A percentile compares a stretch with the other conserved stretches of the same genome.
Conservation (phyloP, 768 basidiomycete genomes). For the Mycena rosella region DNA sequence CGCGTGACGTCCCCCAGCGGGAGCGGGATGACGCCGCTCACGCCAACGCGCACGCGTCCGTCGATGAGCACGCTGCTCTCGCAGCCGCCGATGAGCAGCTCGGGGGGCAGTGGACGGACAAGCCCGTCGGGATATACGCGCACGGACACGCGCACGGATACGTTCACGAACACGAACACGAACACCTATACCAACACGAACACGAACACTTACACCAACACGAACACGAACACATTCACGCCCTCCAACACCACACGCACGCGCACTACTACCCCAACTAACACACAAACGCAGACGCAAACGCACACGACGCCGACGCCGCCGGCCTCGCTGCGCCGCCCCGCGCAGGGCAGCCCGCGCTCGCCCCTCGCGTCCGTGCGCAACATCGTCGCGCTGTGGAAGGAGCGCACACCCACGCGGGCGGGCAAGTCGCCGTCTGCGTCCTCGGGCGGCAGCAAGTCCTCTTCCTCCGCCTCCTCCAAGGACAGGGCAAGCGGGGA, state of each 20-base stretch:
- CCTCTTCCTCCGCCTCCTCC: not conserved
- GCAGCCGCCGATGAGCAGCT: slow-evolving; percentile 26
- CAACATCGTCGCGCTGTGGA: slow-evolving; percentile 86
- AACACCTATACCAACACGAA: slow-evolving; percentile 48
- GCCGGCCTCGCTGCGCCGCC: slow-evolving; percentile 69
- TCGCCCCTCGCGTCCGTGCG: slow-evolving; percentile 81
- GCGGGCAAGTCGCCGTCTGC: slow-evolving; percentile 52
- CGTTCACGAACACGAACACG: slow-evolving; percentile 48
- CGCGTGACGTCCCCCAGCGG: slow-evolving; percentile 39
- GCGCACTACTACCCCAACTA: slow-evolving; percentile 37
- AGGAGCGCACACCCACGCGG: slow-evolving; percentile 73
- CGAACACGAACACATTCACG: slow-evolving; percentile 5
- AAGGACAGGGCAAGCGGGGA: slow-evolving; percentile 28
- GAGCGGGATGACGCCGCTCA: slow-evolving; percentile 41
- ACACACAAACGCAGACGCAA: slow-evolving; percentile 43
- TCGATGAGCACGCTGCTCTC: slow-evolving; percentile 34
- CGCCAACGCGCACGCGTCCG: slow-evolving; percentile 29
- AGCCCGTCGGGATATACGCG: slow-evolving; percentile 39
- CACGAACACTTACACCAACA: slow-evolving; percentile 48
- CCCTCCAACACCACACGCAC: slow-evolving; percentile 36
- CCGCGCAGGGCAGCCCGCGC: slow-evolving; percentile 71
- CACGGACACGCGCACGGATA: slow-evolving; percentile 37
- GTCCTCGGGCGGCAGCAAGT: slow-evolving; percentile 42
- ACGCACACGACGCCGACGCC: slow-evolving; percentile 63
- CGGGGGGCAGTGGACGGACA: not conserved